Evolutionary conservation across 495 filamentous ascomycete species (phyloP).

Genomic region (Podospora pseudoanserina): DNA sequence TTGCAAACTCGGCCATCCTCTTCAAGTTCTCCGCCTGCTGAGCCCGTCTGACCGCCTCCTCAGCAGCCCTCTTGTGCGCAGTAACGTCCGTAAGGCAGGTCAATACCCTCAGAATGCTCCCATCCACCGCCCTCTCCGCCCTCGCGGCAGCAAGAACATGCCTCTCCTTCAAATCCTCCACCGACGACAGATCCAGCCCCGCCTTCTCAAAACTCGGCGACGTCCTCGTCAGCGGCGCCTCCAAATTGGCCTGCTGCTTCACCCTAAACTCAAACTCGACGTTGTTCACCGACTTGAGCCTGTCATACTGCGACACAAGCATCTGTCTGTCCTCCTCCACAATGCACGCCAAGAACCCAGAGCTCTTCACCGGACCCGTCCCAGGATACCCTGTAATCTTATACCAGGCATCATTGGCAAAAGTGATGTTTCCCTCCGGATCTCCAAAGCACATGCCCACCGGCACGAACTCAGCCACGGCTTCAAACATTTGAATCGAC

Average conservation of each 20-base stretch:
- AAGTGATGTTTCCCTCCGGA: constrained; percentile 54
- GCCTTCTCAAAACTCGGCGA: constrained; percentile 45
- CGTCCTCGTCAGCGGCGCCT: constrained; percentile 30
- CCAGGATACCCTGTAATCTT: constrained; percentile 34
- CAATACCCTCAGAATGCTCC: constrained; percentile 37
- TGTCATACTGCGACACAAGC: constrained; percentile 34
- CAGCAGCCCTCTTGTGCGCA: constrained; percentile 39
- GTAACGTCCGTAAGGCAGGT: constrained; percentile 48
- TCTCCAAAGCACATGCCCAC: constrained; percentile 67
- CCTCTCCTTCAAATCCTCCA: constrained; percentile 32
- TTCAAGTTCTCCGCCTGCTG: constrained; percentile 48
- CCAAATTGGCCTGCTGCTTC: constrained; percentile 25
- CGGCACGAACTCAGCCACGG: constrained; percentile 65
- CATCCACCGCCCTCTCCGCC: constrained; percentile 38
- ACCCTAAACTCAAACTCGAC: constrained; percentile 44
- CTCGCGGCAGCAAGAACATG: constrained; percentile 40
- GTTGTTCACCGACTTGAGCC: constrained; percentile 32
- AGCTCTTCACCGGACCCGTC: constrained; percentile 26
- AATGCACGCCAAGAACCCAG: constrained; percentile 38
- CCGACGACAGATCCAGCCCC: constrained; percentile 32
- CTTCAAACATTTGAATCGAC: constrained; percentile 61
- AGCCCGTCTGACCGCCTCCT: constrained; percentile 41
- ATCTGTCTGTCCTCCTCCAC: constrained; percentile 38
- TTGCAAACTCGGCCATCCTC: constrained; percentile 46
- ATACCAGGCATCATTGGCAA: constrained; percentile 64